A percentile compares a stretch with the other conserved stretches of the same genome.
phyloP scores from a whole-genome alignment of 1,139 yeast species.

The Yamadazyma atmosphaerica region DNA sequence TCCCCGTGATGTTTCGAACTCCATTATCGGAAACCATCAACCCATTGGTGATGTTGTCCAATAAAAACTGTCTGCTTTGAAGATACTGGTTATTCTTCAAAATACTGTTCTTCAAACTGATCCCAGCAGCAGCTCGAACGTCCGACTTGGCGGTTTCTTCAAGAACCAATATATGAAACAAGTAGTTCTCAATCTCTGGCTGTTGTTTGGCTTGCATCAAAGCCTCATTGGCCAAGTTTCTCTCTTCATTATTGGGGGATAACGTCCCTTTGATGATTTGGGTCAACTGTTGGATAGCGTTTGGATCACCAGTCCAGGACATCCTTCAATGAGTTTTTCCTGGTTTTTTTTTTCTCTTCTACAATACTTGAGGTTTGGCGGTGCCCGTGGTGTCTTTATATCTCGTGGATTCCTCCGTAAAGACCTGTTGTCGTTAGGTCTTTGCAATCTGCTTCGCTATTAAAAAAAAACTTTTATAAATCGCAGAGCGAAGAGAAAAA shows the following conservation, averaged over 20 bases:
- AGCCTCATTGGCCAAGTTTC: slow-evolving; percentile 66
- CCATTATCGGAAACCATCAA: slow-evolving; percentile 57
- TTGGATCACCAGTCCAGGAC: slow-evolving; percentile 64
- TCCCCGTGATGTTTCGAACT: slow-evolving; percentile 87
- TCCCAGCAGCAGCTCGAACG: slow-evolving; percentile 86
- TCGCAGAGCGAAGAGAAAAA: neutral
- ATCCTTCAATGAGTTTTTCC: slow-evolving; percentile 10
- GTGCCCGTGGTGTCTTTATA: too few relatives aligned
- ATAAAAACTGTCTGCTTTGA: slow-evolving; percentile 52
- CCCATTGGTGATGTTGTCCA: slow-evolving; percentile 68
- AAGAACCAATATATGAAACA: slow-evolving; percentile 65
- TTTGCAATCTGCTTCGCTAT: neutral
- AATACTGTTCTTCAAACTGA: slow-evolving; percentile 75
- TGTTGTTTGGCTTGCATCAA: slow-evolving; percentile 65
- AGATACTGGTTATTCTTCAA: slow-evolving; percentile 28
- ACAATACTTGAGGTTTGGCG: too few relatives aligned
- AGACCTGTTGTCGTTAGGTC: too few relatives aligned
- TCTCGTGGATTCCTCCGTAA: too few relatives aligned
- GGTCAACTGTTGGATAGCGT: slow-evolving; percentile 61
- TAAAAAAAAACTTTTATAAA: neutral
- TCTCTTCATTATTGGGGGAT: slow-evolving; percentile 52
- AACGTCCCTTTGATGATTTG: slow-evolving; percentile 66
- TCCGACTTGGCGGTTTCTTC: slow-evolving; percentile 50
- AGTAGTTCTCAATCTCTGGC: slow-evolving; percentile 78
- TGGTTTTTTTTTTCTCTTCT: too few relatives aligned